Base-by-base conservation (phyloP, 208 protist species). In the Dictyostelium gargantuum region DNA sequence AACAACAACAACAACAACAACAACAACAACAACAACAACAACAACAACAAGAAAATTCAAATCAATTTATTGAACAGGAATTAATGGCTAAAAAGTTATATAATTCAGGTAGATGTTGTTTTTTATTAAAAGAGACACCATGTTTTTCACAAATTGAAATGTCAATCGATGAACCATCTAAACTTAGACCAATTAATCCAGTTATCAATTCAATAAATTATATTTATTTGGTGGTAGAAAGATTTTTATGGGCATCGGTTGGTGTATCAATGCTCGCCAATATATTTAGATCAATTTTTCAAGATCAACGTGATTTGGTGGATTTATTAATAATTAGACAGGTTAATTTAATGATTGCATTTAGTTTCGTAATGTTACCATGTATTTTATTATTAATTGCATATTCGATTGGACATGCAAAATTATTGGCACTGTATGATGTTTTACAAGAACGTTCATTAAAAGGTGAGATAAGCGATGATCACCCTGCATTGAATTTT, bases 131-230 rank as follows among this genome's bases (percentile, higher is more conserved):
- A 40, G 66, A 89, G 10, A 89, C 82, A 46, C 82, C 82, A 15
- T 79, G 40, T 10, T 79, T 79, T 29, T 13, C 46, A 8, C 82
- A 89, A 35, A 58, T 89, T 10, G 26, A 21, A 32, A 44, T 44
- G 23, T 74, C 82, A 15, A 79, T 73, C 3, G 48, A 68, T 29
- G 32, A 80, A 56, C 50, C 35, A 0, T 32, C 23, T 15, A 52
- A 44, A 38, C 11, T 15, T 32, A 29, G 82, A n/a, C 82, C 82
- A 46, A 68, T 17, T 5, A 89, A 89, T 42, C 82, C 82, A 23
- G 82, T 89, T 3, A 79, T 89, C 38, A 89, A 89, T 35, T 48
- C 82, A 1, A 89, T 89, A 2, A 89, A 89, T 29, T 89, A 89
- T 38, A 89, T 89, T n/a, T 56, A 79, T 35, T 6, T 79, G 6